phyloP scores from a whole-genome alignment of 768 basidiomycete species.

The Trametes cingulata region DNA sequence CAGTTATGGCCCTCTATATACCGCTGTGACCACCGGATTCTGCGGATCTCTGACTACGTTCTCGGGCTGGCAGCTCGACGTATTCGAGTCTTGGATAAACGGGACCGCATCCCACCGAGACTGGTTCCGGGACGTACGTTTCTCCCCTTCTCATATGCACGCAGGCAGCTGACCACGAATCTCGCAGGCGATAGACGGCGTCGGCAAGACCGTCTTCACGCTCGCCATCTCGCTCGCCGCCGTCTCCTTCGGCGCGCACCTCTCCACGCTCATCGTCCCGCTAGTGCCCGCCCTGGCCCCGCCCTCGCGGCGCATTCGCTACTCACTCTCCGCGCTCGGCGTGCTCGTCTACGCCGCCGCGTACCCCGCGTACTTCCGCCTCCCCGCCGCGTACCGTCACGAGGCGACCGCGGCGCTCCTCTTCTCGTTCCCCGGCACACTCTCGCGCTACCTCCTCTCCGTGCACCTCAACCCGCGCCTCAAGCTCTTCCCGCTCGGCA shows the following conservation, averaged over 20 bases:
- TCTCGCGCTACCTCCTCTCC: conserved; percentile 81
- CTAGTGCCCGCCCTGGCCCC: conserved; percentile 43
- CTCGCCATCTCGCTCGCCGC: conserved; percentile 76
- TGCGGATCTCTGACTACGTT: conserved; percentile 97
- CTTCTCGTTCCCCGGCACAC: conserved; percentile 86
- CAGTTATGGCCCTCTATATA: conserved; percentile 89
- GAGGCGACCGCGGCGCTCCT: conserved; percentile 85
- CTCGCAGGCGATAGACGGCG: conserved; percentile 80
- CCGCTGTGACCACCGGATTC: conserved; percentile 87
- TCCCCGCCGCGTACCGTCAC: conserved; percentile 68
- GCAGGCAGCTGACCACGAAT: conserved; percentile 14
- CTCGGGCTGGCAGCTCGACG: conserved; percentile 90
- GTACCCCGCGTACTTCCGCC: conserved; percentile 75
- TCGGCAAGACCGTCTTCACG: conserved; percentile 80
- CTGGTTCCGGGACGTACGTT: conserved; percentile 72
- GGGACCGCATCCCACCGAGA: conserved; percentile 51
- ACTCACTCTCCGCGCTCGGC: conserved; percentile 53
- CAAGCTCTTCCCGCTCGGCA: conserved; percentile 72
- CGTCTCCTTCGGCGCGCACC: conserved; percentile 68
- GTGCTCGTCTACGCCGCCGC: conserved; percentile 72
- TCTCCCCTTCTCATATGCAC: neutral
- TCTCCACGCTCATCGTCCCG: conserved; percentile 48
- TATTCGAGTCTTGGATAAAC: conserved; percentile 87
- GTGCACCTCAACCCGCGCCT: conserved; percentile 65
- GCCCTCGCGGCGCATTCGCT: conserved; percentile 48